phyloP scores from a whole-genome alignment of 352 stramenopile species.

The Globisporangium emineosum region DNA sequence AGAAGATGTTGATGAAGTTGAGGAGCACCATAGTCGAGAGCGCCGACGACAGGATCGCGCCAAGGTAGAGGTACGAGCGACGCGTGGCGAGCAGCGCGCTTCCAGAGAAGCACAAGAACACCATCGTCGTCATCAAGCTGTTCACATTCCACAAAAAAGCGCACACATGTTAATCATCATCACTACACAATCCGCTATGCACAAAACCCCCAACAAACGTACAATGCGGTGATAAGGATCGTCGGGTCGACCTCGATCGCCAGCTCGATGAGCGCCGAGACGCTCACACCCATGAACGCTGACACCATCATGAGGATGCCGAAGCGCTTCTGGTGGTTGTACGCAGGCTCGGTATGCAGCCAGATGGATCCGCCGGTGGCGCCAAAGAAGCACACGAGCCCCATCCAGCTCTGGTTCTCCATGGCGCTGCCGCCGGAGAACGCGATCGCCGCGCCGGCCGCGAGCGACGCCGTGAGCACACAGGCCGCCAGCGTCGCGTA shows the following conservation, averaged over 20 bases:
- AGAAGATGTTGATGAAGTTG: slow-evolving; percentile 63
- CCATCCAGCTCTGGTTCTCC: slow-evolving; percentile 38
- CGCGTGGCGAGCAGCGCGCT: slow-evolving; percentile 74
- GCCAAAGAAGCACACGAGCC: slow-evolving; percentile 38
- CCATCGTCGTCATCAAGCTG: slow-evolving; percentile 67
- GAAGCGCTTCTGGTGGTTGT: slow-evolving; percentile 59
- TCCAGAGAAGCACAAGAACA: slow-evolving; percentile 86
- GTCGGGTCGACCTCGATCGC: slow-evolving; percentile 72
- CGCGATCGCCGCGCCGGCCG: slow-evolving; percentile 33
- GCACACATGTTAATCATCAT: slow-evolving; percentile 1
- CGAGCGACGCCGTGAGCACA: slow-evolving; percentile 51
- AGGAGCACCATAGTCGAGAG: slow-evolving; percentile 52
- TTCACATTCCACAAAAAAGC: slow-evolving; percentile 7
- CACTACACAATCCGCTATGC: not conserved
- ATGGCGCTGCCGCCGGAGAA: slow-evolving; percentile 26
- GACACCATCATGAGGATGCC: slow-evolving; percentile 67
- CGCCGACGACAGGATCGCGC: slow-evolving; percentile 64
- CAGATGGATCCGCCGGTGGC: slow-evolving; percentile 53
- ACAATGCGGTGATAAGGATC: slow-evolving; percentile 81
- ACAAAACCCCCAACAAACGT: slow-evolving; percentile 8
- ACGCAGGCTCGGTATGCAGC: slow-evolving; percentile 50
- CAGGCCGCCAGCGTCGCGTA: slow-evolving; percentile 67
- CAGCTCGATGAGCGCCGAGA: slow-evolving; percentile 70
- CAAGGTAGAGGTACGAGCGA: slow-evolving; percentile 83
- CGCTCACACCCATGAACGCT: slow-evolving; percentile 62